Conservation (phyloP, 1,139 yeast species). For the Protomyces arabidopsidicola region DNA sequence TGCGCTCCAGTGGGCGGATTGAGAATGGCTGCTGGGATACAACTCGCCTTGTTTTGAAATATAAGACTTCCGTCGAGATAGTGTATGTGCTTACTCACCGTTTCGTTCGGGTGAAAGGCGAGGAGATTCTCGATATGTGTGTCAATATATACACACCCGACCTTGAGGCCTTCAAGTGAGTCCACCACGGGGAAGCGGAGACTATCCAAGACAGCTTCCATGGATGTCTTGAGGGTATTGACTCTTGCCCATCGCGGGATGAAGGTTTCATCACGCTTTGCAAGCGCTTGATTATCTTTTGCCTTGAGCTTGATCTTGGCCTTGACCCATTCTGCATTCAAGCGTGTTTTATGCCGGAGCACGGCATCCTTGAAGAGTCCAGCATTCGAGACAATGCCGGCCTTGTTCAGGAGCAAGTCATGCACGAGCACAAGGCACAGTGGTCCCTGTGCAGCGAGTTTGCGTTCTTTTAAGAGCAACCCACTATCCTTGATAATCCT, state of each 20-base stretch:
- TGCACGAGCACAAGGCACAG: slow-evolving; percentile 65
- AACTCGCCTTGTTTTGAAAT: slow-evolving; percentile 93
- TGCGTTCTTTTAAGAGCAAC: slow-evolving; percentile 37
- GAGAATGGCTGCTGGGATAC: slow-evolving; percentile 87
- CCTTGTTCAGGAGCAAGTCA: slow-evolving; percentile 69
- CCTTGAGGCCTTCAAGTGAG: slow-evolving; percentile 47
- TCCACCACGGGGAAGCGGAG: slow-evolving; percentile 44
- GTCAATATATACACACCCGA: slow-evolving; percentile 43
- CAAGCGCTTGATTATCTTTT: slow-evolving; percentile 28
- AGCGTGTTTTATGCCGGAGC: slow-evolving; percentile 68
- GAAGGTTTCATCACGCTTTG: slow-evolving; percentile 7
- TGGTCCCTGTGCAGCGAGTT: slow-evolving; percentile 35
- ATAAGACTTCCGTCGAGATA: slow-evolving; percentile 74
- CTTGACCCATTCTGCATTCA: slow-evolving; percentile 75
- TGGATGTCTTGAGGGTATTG: slow-evolving; percentile 53
- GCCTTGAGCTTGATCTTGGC: slow-evolving; percentile 49
- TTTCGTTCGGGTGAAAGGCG: slow-evolving; percentile 51
- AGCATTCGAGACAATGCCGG: slow-evolving; percentile 85
- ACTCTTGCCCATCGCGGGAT: slow-evolving; percentile 88
- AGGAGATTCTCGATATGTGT: slow-evolving; percentile 60
- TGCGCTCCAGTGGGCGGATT: slow-evolving; percentile 52
- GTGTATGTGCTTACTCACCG: slow-evolving; percentile 9
- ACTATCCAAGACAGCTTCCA: slow-evolving; percentile 45
- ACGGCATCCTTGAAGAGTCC: slow-evolving; percentile 81
- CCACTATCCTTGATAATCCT: slow-evolving; percentile 26